phyloP scores from a whole-genome alignment of 148 eudicot species.

The Rhododendron griersonianum region DNA sequence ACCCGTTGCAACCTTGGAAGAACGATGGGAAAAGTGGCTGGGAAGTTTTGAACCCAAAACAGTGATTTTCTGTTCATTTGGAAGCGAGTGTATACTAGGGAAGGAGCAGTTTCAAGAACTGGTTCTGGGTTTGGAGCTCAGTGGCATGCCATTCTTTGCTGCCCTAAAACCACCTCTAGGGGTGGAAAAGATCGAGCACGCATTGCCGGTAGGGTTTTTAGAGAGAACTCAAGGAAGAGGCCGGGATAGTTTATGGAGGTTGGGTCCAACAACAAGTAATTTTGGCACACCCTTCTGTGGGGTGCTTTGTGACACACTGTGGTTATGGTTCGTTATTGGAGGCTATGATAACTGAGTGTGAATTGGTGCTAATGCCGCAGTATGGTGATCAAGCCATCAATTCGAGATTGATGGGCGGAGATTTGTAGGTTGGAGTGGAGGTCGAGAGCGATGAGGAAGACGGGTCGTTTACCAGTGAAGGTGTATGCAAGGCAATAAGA shows the following conservation, averaged over 20 bases:
- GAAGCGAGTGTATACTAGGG: conserved; percentile 20
- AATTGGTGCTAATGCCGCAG: conserved; percentile 44
- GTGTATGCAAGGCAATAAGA: conserved; percentile 33
- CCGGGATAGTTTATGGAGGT: conserved; percentile 34
- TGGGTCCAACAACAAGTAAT: conserved; percentile 56
- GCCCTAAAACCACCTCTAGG: conserved; percentile 48
- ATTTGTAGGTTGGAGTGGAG: conserved; percentile 42
- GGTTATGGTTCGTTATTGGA: conserved; percentile 55
- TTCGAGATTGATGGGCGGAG: conserved; percentile 38
- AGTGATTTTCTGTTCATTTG: conserved; percentile 48
- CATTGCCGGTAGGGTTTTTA: conserved; percentile 40
- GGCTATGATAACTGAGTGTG: conserved; percentile 45
- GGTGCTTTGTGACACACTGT: conserved; percentile 49
- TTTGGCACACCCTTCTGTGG: conserved; percentile 42
- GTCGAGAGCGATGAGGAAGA: conserved; percentile 36
- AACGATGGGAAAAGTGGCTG: conserved; percentile 36
- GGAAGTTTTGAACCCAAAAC: conserved; percentile 20
- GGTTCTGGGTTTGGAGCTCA: conserved; percentile 44
- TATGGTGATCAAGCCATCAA: conserved; percentile 44
- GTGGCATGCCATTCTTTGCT: conserved; percentile 42
- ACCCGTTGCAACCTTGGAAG: conserved; percentile 26
- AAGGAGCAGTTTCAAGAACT: conserved; percentile 45
- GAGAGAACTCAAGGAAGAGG: conserved; percentile 31
- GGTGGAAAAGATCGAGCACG: conserved; percentile 29
- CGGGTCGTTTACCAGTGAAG: conserved; percentile 34